A percentile compares a stretch with the other conserved stretches of the same genome.
Conservation (phyloP, 2,329 filamentous ascomycete species). For the Xenoacremonium recifei region DNA sequence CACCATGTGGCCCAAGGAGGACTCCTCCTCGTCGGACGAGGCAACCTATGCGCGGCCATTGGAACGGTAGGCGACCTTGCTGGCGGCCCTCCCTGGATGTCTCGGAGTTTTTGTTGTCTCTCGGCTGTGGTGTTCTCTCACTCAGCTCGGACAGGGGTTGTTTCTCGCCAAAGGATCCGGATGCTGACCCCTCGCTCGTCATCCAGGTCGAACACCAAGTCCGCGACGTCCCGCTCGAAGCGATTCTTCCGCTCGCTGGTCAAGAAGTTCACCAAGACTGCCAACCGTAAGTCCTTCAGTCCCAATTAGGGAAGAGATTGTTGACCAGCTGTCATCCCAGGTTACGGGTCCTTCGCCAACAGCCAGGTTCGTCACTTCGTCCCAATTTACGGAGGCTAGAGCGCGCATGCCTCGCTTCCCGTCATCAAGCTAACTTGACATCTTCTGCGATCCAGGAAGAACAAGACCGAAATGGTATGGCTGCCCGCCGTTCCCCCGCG, state of each 20-base stretch:
- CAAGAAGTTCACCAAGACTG: conserved; percentile 19
- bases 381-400: background rate
- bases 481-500: conserved; percentile 2
- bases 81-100: too few species aligned
- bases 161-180: too few species aligned
- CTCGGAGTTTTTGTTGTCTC: too few species aligned
- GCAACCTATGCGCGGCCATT: conserved; percentile 14
- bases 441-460: conserved; percentile 15
- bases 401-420: conserved; percentile 2
- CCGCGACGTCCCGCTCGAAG: conserved; percentile 16
- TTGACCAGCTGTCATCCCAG: too few species aligned
- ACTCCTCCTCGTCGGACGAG: conserved; percentile 18
- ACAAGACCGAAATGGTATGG: conserved; percentile 22
- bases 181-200: conserved; percentile 10
- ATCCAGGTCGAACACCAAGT: conserved; percentile 6
- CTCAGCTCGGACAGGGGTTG: too few species aligned
- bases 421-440: conserved; percentile 8
- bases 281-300: conserved; percentile 14
- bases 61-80: conserved; percentile 13
- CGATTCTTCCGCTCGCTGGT: conserved; percentile 20
- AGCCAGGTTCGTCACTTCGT: conserved; percentile 14
- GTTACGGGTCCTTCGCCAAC: conserved; percentile 19
- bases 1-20: conserved; percentile 6
- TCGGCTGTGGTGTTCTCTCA: too few species aligned
- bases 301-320: too few species aligned